Conservation (phyloP, 805 yeast genomes). For the Soucietia sequanensis region DNA sequence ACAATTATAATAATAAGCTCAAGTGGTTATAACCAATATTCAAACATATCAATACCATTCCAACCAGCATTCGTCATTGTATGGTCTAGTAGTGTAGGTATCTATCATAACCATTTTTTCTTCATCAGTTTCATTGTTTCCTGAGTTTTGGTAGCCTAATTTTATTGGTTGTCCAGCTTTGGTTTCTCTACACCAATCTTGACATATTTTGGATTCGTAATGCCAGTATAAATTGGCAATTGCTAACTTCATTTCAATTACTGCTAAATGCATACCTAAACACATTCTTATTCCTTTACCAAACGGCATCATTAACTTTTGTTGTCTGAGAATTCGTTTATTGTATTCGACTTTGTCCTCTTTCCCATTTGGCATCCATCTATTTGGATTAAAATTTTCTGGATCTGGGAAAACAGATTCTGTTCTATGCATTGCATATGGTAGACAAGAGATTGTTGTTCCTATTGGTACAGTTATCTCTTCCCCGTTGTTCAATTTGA, state of each 20-base stretch:
- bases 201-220: conserved; percentile 36
- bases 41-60: conserved; percentile 33
- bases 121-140: conserved; percentile 32
- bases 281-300: conserved; percentile 78
- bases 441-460: conserved; percentile 61
- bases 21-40: too few species aligned
- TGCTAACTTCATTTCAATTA: conserved; percentile 61
- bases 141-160: conserved; percentile 14
- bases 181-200: conserved; percentile 41
- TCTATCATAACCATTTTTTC: conserved; percentile 58
- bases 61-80: conserved; percentile 53
- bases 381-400: conserved; percentile 52
- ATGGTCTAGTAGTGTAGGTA: conserved; percentile 52
- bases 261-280: conserved; percentile 66
- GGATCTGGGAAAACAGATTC: conserved; percentile 50
- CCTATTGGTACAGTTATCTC: conserved; percentile 45
- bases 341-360: conserved; percentile 33
- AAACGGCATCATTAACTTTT: conserved; percentile 60
- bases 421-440: conserved; percentile 62
- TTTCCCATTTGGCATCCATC: conserved; percentile 51
- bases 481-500: conserved; percentile 22
- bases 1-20: too few species aligned
- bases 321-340: conserved; percentile 43
- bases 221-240: conserved; percentile 54
- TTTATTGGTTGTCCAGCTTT: conserved; percentile 14